Conservation (phyloP, 345 rosid species). For the Bruguiera sexangula region DNA sequence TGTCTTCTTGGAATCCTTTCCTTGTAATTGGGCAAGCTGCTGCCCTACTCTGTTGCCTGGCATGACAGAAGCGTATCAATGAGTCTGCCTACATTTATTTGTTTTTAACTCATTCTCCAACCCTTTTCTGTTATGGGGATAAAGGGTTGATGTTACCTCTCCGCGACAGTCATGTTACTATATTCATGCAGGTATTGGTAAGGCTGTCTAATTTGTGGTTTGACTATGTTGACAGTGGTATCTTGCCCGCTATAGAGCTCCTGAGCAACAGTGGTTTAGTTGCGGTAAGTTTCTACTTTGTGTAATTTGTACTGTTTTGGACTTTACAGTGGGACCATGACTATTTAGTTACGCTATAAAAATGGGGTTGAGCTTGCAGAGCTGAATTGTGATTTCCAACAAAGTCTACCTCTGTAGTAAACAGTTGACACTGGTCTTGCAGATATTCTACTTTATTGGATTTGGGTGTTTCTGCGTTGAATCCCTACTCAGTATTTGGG, state of each 20-base stretch:
- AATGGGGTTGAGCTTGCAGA: not conserved
- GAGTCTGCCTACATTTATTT: not conserved
- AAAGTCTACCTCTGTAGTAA: not conserved
- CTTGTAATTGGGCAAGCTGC: not conserved
- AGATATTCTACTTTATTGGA: slow-evolving; percentile 87
- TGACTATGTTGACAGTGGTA: slow-evolving; percentile 59
- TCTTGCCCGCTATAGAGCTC: slow-evolving; percentile 84
- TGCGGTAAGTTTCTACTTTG: slow-evolving; percentile 55
- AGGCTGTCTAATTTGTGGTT: slow-evolving; percentile 26
- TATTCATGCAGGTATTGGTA: not conserved
- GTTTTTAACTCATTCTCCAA: not conserved
- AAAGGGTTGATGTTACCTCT: not conserved
- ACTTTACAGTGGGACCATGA: not conserved
- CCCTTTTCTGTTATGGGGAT: not conserved
- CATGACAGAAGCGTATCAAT: not conserved
- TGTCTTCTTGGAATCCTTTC: not conserved
- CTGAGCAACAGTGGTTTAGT: slow-evolving; percentile 48
- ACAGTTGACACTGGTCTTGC: slow-evolving; percentile 27
- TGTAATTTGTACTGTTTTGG: too few species aligned
- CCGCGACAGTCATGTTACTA: not conserved
- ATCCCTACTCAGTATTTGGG: slow-evolving; percentile 92
- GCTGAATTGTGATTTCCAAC: not conserved
- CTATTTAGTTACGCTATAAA: not conserved
- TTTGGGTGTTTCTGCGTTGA: slow-evolving; percentile 70
- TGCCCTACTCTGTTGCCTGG: too few species aligned